Evolutionary conservation across 2,329 filamentous ascomycete genomes (phyloP), one percentile per base, ranked within the genome.

Genomic region (Mycosphaerella arachidis): DNA sequence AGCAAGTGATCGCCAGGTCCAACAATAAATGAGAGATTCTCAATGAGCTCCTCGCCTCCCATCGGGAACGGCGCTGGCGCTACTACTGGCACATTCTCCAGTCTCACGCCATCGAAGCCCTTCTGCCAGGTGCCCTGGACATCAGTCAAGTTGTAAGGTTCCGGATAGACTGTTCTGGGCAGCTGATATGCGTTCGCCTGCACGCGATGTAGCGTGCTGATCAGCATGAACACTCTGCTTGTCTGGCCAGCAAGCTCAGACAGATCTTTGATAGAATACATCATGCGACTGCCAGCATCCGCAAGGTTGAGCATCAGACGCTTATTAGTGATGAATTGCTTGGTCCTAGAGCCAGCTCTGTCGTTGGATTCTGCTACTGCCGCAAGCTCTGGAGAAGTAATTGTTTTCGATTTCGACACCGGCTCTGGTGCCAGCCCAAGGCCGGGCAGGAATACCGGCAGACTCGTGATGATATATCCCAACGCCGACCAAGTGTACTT

Each of bases 401-500:
- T 37, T 12, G 29, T 81, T 82, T 1, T 82, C 76, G 68, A 90
- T 79, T 75, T 96, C 90, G 56, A 86, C 78, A 16, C 83, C 16
- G 63, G 66, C 31, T 67, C 59, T 30, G 82, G 43, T 12, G 88
- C 91, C 35, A 93, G 76, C 31, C 94, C 92, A 91, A 94, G 96
- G 0, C 91, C 90, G 0, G 94, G 94, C 18, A 99, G 81, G 77
- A 97, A 99, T 52, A 97, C 88, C 0, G 94, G 94, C 10, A 99
- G 81, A 3, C 93, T 95, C 1, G 93, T 94, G 58, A 99, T 82
- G 37, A 97, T 83, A 71, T 99, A 99, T 37, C 94, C 94, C 71
- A 97, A 96, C 0, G 94, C 94, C 64, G 92, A 97, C 94, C 94
- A 99, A 66, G 91, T 94, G 73, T 99, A 99, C 74, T 99, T 99